Evolutionary conservation across 2,329 filamentous ascomycete species (phyloP).

Genomic region (Xylariales sp.): DNA sequence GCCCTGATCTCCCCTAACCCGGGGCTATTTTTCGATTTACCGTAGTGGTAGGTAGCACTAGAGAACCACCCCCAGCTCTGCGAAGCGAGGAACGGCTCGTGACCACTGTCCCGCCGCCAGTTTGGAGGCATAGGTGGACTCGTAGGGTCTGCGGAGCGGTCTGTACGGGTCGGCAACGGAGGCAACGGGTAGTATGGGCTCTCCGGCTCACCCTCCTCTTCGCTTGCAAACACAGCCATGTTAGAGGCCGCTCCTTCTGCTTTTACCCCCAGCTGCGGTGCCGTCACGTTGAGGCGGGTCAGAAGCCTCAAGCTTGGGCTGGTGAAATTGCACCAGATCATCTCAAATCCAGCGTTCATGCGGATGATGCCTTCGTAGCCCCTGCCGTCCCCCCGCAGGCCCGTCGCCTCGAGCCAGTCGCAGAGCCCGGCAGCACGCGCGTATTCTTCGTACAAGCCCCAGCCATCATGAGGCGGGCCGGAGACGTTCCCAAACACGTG

Average conservation of each 20-base stretch:
- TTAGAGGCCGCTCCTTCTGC: conserved; percentile 8
- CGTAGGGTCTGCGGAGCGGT: conserved; percentile 27
- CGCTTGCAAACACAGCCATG: conserved; percentile 6
- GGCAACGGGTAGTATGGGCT: conserved; percentile 31
- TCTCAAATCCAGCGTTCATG: conserved; percentile 48
- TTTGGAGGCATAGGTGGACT: conserved; percentile 31
- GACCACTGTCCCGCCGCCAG: conserved; percentile 21
- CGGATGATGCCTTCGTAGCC: conserved; percentile 45
- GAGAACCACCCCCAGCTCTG: conserved; percentile 41
- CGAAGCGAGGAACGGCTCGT: conserved; percentile 34
- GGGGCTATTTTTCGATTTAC: conserved; percentile 28
- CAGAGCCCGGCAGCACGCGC: conserved; percentile 41
- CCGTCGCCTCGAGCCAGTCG: conserved; percentile 34
- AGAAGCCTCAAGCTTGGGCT: conserved; percentile 37
- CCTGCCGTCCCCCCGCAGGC: conserved; percentile 40
- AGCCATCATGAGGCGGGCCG: conserved; percentile 22
- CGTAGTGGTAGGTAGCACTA: conserved; percentile 38
- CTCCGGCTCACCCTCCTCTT: conserved; percentile 1
- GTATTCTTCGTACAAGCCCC: conserved; percentile 40
- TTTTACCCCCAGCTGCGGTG: conserved; percentile 30
- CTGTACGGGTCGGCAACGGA: conserved; percentile 28
- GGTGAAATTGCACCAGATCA: conserved; percentile 48
- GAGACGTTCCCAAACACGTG: conserved; percentile 42
- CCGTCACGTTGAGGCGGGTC: conserved; percentile 40
- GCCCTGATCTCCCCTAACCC: conserved; percentile 38